Percentiles rank a stretch among this genome's conserved stretches.
phyloP scores from a whole-genome alignment of 202 grass and related monocot species.

The Carex sylvatica region DNA sequence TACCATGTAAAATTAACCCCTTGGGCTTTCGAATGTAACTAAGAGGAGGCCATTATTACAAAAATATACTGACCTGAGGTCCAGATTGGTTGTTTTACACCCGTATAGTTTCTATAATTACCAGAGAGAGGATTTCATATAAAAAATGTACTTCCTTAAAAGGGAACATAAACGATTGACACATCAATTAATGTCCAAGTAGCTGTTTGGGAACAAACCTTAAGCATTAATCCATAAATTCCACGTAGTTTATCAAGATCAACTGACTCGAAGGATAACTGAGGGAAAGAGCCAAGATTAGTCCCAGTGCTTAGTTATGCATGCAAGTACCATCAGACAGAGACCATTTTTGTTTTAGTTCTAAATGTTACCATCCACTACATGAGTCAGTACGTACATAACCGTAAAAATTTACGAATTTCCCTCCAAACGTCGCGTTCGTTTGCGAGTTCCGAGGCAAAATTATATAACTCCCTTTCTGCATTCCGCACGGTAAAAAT shows the following conservation, averaged over 20 bases:
- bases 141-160: constrained; percentile 13
- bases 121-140: neutral
- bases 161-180: constrained; percentile 13
- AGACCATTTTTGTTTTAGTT: constrained; percentile 23
- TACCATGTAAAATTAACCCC: neutral
- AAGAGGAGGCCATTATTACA: constrained; percentile 26
- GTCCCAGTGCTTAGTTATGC: constrained; percentile 1
- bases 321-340: constrained; percentile 6
- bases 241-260: constrained; percentile 51
- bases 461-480: no score
- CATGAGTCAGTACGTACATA: no score
- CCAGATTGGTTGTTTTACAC: neutral
- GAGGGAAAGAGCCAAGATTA: constrained; percentile 26
- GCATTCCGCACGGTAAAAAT: no score
- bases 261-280: constrained; percentile 66
- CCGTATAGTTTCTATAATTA: constrained; percentile 26
- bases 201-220: constrained; percentile 39
- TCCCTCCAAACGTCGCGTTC: no score
- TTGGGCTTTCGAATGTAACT: neutral
- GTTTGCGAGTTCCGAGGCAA: no score
- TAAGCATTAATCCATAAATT: constrained; percentile 62
- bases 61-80: constrained; percentile 61
- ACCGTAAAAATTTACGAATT: no score
- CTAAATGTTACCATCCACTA: neutral
- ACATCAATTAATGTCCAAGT: constrained; percentile 27